phyloP scores from a whole-genome alignment of 2,329 filamentous ascomycete genomes.

The Penicillium sp. region DNA sequence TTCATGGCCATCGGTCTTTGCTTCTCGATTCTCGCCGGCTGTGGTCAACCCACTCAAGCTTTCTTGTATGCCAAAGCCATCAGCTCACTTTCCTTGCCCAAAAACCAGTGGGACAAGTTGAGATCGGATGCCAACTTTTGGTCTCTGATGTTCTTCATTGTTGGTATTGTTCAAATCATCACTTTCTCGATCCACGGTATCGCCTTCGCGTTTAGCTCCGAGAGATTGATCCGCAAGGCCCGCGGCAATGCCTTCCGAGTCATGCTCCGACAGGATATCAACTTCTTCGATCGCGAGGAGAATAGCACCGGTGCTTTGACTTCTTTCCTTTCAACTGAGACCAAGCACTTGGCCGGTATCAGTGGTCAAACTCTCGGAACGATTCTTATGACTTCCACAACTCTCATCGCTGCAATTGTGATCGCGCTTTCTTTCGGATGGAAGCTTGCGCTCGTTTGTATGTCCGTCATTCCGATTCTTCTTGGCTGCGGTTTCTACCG shows the following conservation, averaged over 20 bases:
- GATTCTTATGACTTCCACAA: conserved; percentile 75
- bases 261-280: conserved; percentile 88
- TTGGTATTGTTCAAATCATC: conserved; percentile 71
- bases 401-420: conserved; percentile 69
- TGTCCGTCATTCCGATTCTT: conserved; percentile 72
- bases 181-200: conserved; percentile 67
- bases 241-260: conserved; percentile 78
- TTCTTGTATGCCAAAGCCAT: conserved; percentile 91
- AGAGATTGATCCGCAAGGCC: conserved; percentile 77
- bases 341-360: conserved; percentile 82
- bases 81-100: conserved; percentile 62
- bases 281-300: conserved; percentile 85
- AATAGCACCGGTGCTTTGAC: conserved; percentile 88
- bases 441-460: conserved; percentile 83
- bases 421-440: conserved; percentile 75
- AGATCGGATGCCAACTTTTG: conserved; percentile 77
- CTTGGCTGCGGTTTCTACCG: conserved; percentile 81
- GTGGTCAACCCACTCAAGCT: conserved; percentile 71
- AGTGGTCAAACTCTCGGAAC: conserved; percentile 86
- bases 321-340: conserved; percentile 83
- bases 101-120: conserved; percentile 54
- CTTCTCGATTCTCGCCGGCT: conserved; percentile 74
- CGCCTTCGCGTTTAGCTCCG: conserved; percentile 80
- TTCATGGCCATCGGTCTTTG: conserved; percentile 71
- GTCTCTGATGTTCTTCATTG: conserved; percentile 83